Conservation (phyloP, 2,329 filamentous ascomycete species). For the Geoglossum cookeanum region DNA sequence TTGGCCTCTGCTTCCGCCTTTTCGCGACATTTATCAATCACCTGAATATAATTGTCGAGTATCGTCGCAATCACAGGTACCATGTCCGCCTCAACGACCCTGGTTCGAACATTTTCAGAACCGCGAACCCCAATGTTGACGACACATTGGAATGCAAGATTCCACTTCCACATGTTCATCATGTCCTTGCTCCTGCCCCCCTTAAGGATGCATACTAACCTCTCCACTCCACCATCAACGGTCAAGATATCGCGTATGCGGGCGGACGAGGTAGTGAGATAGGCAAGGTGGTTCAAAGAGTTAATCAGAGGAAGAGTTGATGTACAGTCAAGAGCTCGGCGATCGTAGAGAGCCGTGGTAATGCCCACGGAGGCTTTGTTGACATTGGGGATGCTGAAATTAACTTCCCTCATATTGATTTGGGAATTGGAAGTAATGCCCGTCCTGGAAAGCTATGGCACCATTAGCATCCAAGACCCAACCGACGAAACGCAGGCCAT, state of each 20-base stretch:
- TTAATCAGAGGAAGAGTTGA: slow-evolving; percentile 96
- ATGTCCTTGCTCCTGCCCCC: slow-evolving; percentile 91
- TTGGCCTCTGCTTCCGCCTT: slow-evolving; percentile 67
- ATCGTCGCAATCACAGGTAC: slow-evolving; percentile 97
- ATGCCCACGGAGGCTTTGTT: slow-evolving; percentile 99
- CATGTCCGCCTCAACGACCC: slow-evolving; percentile 97
- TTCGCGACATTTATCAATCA: slow-evolving; percentile 79
- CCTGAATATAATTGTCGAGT: slow-evolving; percentile 93
- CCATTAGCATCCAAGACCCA: background rate
- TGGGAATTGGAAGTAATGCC: background rate
- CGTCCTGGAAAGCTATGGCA: background rate
- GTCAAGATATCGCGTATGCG: slow-evolving; percentile 95
- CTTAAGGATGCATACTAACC: slow-evolving; percentile 92
- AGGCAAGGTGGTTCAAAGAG: slow-evolving; percentile 95
- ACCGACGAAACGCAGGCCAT: background rate
- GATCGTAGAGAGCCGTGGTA: slow-evolving; percentile 94
- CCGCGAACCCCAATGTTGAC: slow-evolving; percentile 96
- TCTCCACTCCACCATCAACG: slow-evolving; percentile 94
- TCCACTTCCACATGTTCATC: slow-evolving; percentile 99
- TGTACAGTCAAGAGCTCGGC: slow-evolving; percentile 91
- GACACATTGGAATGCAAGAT: slow-evolving; percentile 93
- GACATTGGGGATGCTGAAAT: slow-evolving; percentile 97
- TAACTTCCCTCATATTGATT: slow-evolving; percentile 92
- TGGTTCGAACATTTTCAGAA: slow-evolving; percentile 80
- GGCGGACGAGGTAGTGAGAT: slow-evolving; percentile 92